A percentile compares a stretch with the other conserved stretches of the same genome.
Evolutionary conservation across 2,329 filamentous ascomycete species (phyloP).

Genomic region (Beauveria medogensis): DNA sequence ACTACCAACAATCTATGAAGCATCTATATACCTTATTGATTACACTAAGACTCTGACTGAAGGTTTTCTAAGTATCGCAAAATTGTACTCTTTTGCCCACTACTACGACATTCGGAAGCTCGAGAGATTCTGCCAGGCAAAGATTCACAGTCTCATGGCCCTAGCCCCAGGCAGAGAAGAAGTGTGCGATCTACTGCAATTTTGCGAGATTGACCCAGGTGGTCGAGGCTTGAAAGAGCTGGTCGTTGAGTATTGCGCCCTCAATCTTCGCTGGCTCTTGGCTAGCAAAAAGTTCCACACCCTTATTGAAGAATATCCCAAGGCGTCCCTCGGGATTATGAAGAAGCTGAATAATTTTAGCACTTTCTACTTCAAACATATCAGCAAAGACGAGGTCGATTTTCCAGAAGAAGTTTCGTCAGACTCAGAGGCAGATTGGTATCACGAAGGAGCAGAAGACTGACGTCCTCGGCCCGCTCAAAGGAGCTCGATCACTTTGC

Average conservation of each 20-base stretch:
- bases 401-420: too few species aligned
- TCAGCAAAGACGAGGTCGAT: too few species aligned
- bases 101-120: background rate
- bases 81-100: background rate
- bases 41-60: too few species aligned
- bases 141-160: background rate
- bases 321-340: background rate
- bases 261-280: background rate
- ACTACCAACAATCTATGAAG: background rate
- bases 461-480: too few species aligned
- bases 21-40: too few species aligned
- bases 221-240: background rate
- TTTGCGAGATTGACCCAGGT: background rate
- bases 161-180: rapidly evolving
- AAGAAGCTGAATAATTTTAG: background rate
- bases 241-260: background rate
- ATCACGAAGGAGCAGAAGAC: background rate
- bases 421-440: background rate
- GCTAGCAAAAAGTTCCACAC: rapidly evolving
- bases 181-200: background rate
- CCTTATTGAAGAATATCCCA: background rate
- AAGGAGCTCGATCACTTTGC: too few species aligned
- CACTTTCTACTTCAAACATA: too few species aligned
- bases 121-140: background rate
- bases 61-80: background rate